Evolutionary conservation across 2,329 filamentous ascomycete species (phyloP).

Genomic region (Truncatella angustata): DNA sequence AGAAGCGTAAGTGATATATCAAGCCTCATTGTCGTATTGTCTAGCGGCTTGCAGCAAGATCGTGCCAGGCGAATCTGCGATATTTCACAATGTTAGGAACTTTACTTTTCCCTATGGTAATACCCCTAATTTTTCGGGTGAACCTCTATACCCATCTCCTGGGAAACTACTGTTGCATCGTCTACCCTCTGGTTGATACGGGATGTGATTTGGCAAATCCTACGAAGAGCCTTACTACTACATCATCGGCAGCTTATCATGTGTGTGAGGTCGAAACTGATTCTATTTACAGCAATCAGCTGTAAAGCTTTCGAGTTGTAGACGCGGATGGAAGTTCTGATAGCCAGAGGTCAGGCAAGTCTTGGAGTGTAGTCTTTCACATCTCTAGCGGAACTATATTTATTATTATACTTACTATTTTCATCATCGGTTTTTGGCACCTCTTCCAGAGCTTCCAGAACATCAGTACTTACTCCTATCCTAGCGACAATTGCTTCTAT

Average conservation of each 20-base stretch:
- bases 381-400: not conserved
- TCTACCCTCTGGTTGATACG: slow-evolving; percentile 8
- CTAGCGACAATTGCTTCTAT: not conserved
- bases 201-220: slow-evolving; percentile 5
- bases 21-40: not conserved
- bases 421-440: not conserved
- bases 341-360: not conserved
- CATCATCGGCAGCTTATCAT: not conserved
- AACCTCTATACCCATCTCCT: slow-evolving; percentile 6
- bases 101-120: slow-evolving; percentile 4
- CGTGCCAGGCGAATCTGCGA: slow-evolving; percentile 2
- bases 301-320: slow-evolving; percentile 8
- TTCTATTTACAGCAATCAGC: not conserved
- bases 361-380: not conserved
- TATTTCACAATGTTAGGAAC: not conserved
- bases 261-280: slow-evolving; percentile 4
- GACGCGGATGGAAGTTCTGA: not conserved
- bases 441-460: not conserved
- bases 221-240: not conserved
- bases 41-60: not conserved
- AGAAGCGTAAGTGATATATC: not conserved
- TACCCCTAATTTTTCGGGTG: not conserved
- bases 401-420: not conserved
- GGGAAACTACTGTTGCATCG: not conserved
- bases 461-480: not conserved